phyloP scores from a whole-genome alignment of 2,329 filamentous ascomycete genomes.

The Polychaeton citri region DNA sequence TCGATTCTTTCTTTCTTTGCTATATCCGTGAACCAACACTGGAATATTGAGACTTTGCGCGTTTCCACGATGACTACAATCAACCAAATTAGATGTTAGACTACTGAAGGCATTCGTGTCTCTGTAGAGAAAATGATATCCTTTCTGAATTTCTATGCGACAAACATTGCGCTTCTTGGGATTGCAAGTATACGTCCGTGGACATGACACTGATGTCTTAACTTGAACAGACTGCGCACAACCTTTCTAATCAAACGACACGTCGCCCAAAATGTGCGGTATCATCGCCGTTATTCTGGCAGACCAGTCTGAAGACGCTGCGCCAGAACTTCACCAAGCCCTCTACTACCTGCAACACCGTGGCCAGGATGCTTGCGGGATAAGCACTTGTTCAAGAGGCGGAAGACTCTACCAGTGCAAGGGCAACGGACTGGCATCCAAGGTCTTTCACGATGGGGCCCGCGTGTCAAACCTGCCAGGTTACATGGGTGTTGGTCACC shows the following conservation, averaged over 20 bases:
- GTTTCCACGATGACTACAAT: constrained; percentile 11
- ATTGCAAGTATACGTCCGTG: constrained; percentile 2
- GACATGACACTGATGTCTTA: neutral
- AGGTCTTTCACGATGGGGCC: constrained; percentile 70
- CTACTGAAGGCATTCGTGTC: constrained; percentile 19
- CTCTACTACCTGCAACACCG: constrained; percentile 39
- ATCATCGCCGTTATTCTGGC: constrained; percentile 37
- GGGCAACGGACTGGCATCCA: constrained; percentile 74
- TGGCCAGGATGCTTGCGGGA: constrained; percentile 80
- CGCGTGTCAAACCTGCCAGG: constrained; percentile 63
- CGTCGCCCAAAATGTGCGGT: constrained; percentile 32
- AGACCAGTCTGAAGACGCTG: constrained; percentile 25
- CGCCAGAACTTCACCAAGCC: constrained; percentile 24
- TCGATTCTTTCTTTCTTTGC: too few relatives aligned
- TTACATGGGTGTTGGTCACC: constrained; percentile 73
- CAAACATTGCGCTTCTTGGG: too few relatives aligned
- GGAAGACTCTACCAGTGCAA: constrained; percentile 83
- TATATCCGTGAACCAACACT: too few relatives aligned
- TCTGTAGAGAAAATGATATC: neutral
- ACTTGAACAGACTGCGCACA: neutral
- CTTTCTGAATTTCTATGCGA: neutral
- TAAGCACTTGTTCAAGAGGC: constrained; percentile 59
- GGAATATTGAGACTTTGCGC: too few relatives aligned
- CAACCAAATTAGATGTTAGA: constrained; percentile 28
- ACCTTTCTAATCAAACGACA: neutral